Evolutionary conservation across 192 early-diverging fungal species (phyloP).

Genomic region (Funneliformis mosseae): DNA sequence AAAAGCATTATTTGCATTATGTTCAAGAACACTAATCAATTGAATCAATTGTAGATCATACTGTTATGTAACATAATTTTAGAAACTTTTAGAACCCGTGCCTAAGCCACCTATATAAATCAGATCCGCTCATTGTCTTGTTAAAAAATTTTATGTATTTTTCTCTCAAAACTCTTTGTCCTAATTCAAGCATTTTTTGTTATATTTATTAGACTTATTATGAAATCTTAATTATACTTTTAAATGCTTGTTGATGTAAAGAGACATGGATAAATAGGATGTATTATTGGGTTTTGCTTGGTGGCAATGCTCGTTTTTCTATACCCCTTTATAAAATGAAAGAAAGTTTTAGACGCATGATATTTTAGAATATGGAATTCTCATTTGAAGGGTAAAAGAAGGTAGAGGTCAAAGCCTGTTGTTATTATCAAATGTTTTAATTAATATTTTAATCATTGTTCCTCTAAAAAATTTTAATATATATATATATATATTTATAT

Average conservation of each 20-base stretch:
- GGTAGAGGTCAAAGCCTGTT: slow-evolving; percentile 16
- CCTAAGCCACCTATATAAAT: not conserved
- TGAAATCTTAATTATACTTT: not conserved
- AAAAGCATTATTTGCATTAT: not conserved
- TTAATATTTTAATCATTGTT: not conserved
- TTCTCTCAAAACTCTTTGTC: not conserved
- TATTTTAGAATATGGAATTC: slow-evolving; percentile 64
- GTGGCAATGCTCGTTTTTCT: slow-evolving; percentile 42
- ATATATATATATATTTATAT: slow-evolving; percentile 3
- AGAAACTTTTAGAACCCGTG: not conserved
- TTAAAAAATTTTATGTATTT: not conserved
- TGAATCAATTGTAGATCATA: not conserved
- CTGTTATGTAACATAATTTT: not conserved
- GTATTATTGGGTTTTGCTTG: slow-evolving; percentile 7
- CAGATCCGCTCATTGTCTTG: not conserved
- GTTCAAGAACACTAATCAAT: not conserved
- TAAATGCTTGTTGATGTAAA: not conserved
- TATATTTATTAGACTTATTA: not conserved
- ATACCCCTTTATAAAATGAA: slow-evolving; percentile 95
- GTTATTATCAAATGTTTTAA: not conserved
- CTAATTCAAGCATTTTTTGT: not conserved
- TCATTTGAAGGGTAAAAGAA: slow-evolving; percentile 32
- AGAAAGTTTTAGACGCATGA: slow-evolving; percentile 95
- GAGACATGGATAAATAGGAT: slow-evolving; percentile 30
- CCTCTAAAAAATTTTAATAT: not conserved